Evolutionary conservation across 306 rosid species (phyloP).

Genomic region (Pueraria montana): DNA sequence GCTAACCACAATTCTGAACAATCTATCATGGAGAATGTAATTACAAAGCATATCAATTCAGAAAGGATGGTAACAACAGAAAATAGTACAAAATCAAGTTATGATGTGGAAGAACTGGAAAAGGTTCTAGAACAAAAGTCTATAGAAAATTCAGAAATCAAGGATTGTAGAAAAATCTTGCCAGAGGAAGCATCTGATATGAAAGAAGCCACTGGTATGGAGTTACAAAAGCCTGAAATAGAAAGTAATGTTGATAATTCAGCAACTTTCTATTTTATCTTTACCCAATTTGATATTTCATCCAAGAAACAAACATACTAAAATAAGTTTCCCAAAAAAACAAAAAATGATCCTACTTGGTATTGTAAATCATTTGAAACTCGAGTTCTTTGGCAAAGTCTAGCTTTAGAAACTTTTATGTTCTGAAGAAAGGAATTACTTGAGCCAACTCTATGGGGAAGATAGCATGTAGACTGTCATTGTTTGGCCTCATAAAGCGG

Average conservation of each 20-base stretch:
- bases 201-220: background rate
- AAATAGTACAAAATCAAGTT: background rate
- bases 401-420: background rate
- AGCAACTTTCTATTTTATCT: background rate
- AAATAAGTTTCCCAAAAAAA: background rate
- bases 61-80: background rate
- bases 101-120: background rate
- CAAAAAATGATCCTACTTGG: background rate
- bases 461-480: background rate
- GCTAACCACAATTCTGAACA: conserved; percentile 17
- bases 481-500: background rate
- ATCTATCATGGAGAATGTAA: background rate
- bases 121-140: no score
- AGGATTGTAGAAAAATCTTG: background rate
- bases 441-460: background rate
- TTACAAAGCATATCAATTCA: background rate
- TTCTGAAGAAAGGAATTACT: background rate
- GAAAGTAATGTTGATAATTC: background rate
- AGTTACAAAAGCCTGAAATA: background rate
- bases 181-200: background rate
- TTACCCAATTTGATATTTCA: background rate
- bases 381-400: background rate
- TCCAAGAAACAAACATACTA: background rate
- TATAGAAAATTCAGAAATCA: background rate
- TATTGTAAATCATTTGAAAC: background rate